A percentile compares a stretch with the other conserved stretches of the same genome.
Conservation (phyloP, 2,329 filamentous ascomycete species). For the Phialemonium atrogriseum region DNA sequence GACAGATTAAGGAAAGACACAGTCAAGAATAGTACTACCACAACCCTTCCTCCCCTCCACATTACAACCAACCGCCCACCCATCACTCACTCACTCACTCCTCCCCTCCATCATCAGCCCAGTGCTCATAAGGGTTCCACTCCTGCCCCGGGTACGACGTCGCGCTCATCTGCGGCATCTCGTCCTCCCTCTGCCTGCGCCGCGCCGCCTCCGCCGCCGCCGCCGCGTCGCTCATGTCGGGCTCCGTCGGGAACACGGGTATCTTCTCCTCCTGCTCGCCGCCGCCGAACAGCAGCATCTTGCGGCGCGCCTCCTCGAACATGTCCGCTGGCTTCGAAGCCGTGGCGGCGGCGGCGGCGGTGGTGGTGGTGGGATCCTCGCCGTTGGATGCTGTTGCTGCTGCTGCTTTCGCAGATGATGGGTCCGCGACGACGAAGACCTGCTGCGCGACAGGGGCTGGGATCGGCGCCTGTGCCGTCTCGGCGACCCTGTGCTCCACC, state of each 20-base stretch:
- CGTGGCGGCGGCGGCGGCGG: constrained; percentile 5
- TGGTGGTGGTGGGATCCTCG: constrained; percentile 8
- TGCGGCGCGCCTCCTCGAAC: constrained; percentile 35
- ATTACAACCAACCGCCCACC: too few species aligned
- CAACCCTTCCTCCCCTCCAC: too few species aligned
- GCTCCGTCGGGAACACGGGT: constrained; percentile 24
- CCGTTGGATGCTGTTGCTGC: neutral
- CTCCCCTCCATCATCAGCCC: constrained; percentile 16
- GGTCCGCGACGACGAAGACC: neutral
- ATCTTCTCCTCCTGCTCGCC: constrained; percentile 48
- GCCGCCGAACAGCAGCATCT: constrained; percentile 30
- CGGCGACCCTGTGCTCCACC: neutral
- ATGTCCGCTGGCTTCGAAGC: constrained; percentile 20
- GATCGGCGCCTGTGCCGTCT: neutral
- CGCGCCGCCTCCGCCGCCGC: constrained; percentile 19
- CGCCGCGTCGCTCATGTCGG: constrained; percentile 12
- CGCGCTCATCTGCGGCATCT: constrained; percentile 51
- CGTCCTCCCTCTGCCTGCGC: constrained; percentile 30
- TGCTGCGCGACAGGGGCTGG: too few species aligned
- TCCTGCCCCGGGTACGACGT: constrained; percentile 65
- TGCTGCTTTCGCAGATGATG: neutral
- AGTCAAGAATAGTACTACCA: too few species aligned
- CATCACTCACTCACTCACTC: too few species aligned
- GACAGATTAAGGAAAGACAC: too few species aligned
- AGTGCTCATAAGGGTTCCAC: constrained; percentile 49